Evolutionary conservation across 768 basidiomycete genomes (phyloP), one percentile per base, ranked within the genome.

Genomic region (Zangia roseola): DNA sequence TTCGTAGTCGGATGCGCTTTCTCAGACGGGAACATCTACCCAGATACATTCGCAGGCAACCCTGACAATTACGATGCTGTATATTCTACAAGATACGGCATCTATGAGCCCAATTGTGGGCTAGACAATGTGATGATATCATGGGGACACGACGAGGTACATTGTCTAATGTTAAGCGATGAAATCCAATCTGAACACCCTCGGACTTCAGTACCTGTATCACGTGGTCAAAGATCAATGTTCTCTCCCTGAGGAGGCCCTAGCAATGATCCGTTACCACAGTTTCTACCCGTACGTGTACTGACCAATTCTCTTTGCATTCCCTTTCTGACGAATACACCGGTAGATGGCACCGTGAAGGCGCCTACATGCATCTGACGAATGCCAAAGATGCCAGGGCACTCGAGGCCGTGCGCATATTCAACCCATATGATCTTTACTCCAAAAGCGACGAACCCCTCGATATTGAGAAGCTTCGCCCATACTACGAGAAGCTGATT

Each of bases 341-440:
- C 47, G 21, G 17, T 56, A 81, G 81, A 23, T 94, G 91, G 92
- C 93, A 95, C 69, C 79, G 92, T 36, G 93, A 94, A 62, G 78
- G 78, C 46, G 93, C 92, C 1, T 95, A 95, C 71, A 64, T 67
- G 19, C 86, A 94, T 62, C 80, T 95, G 40, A 84, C 81, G 54
- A 84, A 84, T 64, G 85, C 85, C 16, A 82, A 83, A 45, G 89
- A 91, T 65, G 55, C 68, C 49, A 71, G 71, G 45, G 74, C 80
- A 17, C 79, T 91, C 26, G 80, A 76, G 34, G 91, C 91, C 14
- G 91, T 91, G 24, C 78, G 79, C 38, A 86, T 85, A 0, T 95
- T 95, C 79, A 95, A 94, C 69, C 92, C 93, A 0, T 95, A 94
- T 69, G 93, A 94, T 62, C 79, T 97, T 7, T 97, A 97, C 74